Conservation (phyloP, 2,329 filamentous ascomycete species). For the Arthrobotrys sinensis region DNA sequence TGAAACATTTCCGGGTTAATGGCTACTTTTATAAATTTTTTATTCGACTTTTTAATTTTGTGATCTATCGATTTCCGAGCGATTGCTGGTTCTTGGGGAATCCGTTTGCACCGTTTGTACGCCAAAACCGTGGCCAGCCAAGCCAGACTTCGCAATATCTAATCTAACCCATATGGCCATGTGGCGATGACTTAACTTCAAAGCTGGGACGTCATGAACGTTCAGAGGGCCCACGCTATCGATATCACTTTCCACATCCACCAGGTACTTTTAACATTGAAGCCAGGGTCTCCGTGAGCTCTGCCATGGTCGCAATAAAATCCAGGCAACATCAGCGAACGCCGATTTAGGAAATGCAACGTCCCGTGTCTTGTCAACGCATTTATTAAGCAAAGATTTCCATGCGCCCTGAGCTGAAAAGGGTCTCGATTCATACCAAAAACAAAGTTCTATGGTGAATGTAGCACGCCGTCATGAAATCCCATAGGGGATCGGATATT, state of each 20-base stretch:
- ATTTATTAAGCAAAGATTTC: neutral
- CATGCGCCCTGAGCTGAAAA: neutral
- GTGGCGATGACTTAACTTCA: slow-evolving; percentile 3
- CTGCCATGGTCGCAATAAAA: slow-evolving; percentile 10
- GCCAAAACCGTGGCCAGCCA: neutral
- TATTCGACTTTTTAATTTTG: slow-evolving; percentile 9
- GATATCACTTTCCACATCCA: slow-evolving; percentile 39
- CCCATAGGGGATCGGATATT: slow-evolving; percentile 26
- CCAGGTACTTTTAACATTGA: slow-evolving; percentile 26
- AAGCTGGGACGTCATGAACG: neutral
- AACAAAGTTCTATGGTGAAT: neutral
- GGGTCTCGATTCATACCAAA: neutral
- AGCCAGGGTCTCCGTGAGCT: neutral
- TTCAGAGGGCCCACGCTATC: slow-evolving; percentile 10
- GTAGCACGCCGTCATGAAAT: slow-evolving; percentile 1
- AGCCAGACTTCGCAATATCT: slow-evolving; percentile 11
- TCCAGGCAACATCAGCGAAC: neutral
- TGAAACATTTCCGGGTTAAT: slow-evolving; percentile 39
- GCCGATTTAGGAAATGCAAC: slow-evolving; percentile 14
- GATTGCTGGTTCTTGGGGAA: neutral
- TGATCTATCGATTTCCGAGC: slow-evolving; percentile 16
- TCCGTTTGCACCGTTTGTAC: neutral
- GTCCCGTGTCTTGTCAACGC: slow-evolving; percentile 17
- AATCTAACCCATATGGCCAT: slow-evolving; percentile 34
- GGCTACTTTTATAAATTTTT: neutral